Percentiles rank a stretch among this genome's conserved stretches.
These are phyloP conservation scores for Cerioporus squamosus DNA, from an alignment of 1,284 basidiomycete species.

Conservation along the genomic window DNA sequence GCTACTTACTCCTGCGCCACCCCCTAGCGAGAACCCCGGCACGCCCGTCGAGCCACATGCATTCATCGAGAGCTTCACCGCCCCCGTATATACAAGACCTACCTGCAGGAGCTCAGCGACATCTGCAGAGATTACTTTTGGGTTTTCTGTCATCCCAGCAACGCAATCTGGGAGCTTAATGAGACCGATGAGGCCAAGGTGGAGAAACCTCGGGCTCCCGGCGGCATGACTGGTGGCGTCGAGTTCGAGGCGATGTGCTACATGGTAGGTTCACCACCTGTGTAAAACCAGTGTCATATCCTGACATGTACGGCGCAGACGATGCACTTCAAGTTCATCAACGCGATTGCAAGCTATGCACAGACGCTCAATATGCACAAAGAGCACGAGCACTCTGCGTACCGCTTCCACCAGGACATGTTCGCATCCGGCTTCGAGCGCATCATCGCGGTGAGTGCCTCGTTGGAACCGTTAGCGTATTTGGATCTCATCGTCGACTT, in stretches of 20 bases:
- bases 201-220: slow-evolving; percentile 92
- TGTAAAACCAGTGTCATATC: background rate
- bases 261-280: slow-evolving; percentile 63
- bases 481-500: background rate
- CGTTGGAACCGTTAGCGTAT: background rate
- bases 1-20: slow-evolving; percentile 77
- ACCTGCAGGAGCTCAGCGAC: slow-evolving; percentile 87
- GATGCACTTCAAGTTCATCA: slow-evolving; percentile 83
- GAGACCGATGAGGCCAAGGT: slow-evolving; percentile 85
- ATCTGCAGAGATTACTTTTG: slow-evolving; percentile 97
- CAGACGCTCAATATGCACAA: slow-evolving; percentile 66
- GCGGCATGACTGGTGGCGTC: slow-evolving; percentile 98
- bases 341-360: slow-evolving; percentile 69
- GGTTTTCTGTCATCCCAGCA: slow-evolving; percentile 97
- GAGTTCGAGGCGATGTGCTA: slow-evolving; percentile 98
- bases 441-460: slow-evolving; percentile 63
- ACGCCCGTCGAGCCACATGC: slow-evolving; percentile 77
- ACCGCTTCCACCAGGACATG: slow-evolving; percentile 81
- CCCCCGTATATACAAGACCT: slow-evolving; percentile 89
- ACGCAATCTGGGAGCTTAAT: slow-evolving; percentile 84
- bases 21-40: slow-evolving; percentile 67
- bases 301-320: slow-evolving; percentile 54
- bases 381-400: slow-evolving; percentile 75
- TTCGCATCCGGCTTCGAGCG: slow-evolving; percentile 89
- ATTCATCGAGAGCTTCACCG: slow-evolving; percentile 88